A percentile compares a stretch with the other conserved stretches of the same genome.
Conservation (phyloP, 331 rosid genomes). For the Pyracantha coccinea region DNA sequence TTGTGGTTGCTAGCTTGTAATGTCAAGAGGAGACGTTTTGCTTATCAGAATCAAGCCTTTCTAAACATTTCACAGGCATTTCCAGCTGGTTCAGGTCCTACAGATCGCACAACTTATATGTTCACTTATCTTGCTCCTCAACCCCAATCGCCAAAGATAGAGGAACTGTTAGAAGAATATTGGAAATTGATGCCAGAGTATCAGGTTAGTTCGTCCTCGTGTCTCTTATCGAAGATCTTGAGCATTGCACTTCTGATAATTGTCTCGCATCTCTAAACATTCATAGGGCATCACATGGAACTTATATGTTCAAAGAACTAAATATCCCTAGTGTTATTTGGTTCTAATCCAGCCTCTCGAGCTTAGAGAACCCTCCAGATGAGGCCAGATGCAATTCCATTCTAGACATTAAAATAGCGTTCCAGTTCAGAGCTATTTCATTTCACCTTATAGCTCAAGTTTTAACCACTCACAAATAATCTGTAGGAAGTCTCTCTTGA, state of each 20-base stretch:
- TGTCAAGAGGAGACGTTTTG: background rate
- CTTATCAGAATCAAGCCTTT: background rate
- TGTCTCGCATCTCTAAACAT: too few relatives aligned
- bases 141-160: slow-evolving; percentile 73
- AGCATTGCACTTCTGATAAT: background rate
- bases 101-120: slow-evolving; percentile 88
- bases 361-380: background rate
- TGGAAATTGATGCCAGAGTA: slow-evolving; percentile 91
- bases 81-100: slow-evolving; percentile 92
- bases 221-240: background rate
- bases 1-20: background rate
- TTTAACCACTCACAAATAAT: background rate
- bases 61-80: slow-evolving; percentile 68
- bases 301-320: too few relatives aligned
- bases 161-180: slow-evolving; percentile 75
- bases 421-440: background rate
- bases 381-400: background rate
- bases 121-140: slow-evolving; percentile 88
- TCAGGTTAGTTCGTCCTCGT: slow-evolving; percentile 46
- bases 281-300: too few relatives aligned
- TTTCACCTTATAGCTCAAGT: background rate
- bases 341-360: too few relatives aligned
- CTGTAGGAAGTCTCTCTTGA: slow-evolving; percentile 74
- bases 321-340: too few relatives aligned
- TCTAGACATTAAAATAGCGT: background rate